Percentiles rank a stretch among this genome's conserved stretches.
Evolutionary conservation across 306 rosid species (phyloP).

Genomic region (Lupinus albus): DNA sequence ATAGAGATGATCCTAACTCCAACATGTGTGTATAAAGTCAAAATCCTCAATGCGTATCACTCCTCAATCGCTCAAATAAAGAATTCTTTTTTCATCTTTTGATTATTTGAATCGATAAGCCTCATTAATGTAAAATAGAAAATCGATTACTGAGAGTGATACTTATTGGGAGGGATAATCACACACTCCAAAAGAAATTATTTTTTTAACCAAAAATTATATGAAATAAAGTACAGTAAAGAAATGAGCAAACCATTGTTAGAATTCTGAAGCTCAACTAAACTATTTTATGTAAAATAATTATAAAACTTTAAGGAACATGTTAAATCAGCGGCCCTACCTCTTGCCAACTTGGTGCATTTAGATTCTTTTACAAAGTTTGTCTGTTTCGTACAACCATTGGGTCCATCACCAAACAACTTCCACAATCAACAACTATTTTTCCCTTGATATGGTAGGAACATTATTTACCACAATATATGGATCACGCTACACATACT

Average conservation of each 20-base stretch:
- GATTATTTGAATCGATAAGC: background rate
- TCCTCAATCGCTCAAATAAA: no score
- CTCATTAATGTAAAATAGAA: background rate
- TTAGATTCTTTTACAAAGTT: background rate
- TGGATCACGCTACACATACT: background rate
- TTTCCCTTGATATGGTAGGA: constrained; percentile 8
- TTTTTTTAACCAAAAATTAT: no score
- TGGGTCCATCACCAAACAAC: constrained; percentile 3
- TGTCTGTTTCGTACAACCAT: constrained; percentile 8
- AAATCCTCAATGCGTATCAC: no score
- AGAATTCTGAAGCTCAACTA: background rate
- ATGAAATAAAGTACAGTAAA: no score
- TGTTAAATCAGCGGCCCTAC: background rate
- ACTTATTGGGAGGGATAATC: no score
- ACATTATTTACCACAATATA: no score
- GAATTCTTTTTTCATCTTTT: no score
- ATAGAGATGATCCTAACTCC: no score
- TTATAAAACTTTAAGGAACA: no score
- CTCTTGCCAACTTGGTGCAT: constrained; percentile 3
- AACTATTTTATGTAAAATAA: no score
- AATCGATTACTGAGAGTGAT: no score
- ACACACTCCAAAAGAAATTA: no score
- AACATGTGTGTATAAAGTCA: background rate
- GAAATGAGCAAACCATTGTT: background rate
- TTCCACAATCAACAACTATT: background rate